phyloP scores from a whole-genome alignment of 805 yeast species.

The Kodamaea kaohsiungensis region DNA sequence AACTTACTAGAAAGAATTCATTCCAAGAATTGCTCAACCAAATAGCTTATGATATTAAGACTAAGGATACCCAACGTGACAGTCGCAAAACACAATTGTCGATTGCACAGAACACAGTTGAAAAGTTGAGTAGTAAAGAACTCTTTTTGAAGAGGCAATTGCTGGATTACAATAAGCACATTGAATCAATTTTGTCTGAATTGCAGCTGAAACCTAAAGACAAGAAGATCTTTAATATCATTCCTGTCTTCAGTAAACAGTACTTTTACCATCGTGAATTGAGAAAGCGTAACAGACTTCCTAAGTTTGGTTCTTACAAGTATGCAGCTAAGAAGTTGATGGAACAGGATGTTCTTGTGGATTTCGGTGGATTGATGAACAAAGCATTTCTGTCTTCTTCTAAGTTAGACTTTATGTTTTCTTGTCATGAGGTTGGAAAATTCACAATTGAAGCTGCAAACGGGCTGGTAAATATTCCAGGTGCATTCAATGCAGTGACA shows the following conservation, averaged over 20 bases:
- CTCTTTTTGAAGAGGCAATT: slow-evolving; percentile 46
- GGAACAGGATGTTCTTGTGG: slow-evolving; percentile 69
- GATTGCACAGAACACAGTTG: slow-evolving; percentile 42
- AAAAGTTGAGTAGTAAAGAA: slow-evolving; percentile 47
- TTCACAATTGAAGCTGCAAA: slow-evolving; percentile 75
- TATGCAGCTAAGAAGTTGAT: slow-evolving; percentile 73
- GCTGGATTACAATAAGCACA: slow-evolving; percentile 47
- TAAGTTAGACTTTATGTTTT: slow-evolving; percentile 71
- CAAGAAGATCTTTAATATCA: slow-evolving; percentile 48
- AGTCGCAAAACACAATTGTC: slow-evolving; percentile 42
- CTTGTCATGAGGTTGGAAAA: slow-evolving; percentile 70
- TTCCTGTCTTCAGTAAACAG: slow-evolving; percentile 66
- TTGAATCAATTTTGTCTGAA: slow-evolving; percentile 44
- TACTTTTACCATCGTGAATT: slow-evolving; percentile 73
- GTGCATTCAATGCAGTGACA: slow-evolving; percentile 55
- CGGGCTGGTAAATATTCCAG: slow-evolving; percentile 68
- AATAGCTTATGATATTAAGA: slow-evolving; percentile 75
- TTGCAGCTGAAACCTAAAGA: slow-evolving; percentile 48
- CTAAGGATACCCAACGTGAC: slow-evolving; percentile 45
- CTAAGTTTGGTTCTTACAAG: slow-evolving; percentile 75
- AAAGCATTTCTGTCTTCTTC: slow-evolving; percentile 49
- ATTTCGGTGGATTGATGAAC: slow-evolving; percentile 53
- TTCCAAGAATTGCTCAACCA: slow-evolving; percentile 81
- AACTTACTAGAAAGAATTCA: slow-evolving; percentile 63
- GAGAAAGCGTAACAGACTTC: slow-evolving; percentile 63